phyloP scores from a whole-genome alignment of 1,284 basidiomycete species.

The Vanrija sp. region DNA sequence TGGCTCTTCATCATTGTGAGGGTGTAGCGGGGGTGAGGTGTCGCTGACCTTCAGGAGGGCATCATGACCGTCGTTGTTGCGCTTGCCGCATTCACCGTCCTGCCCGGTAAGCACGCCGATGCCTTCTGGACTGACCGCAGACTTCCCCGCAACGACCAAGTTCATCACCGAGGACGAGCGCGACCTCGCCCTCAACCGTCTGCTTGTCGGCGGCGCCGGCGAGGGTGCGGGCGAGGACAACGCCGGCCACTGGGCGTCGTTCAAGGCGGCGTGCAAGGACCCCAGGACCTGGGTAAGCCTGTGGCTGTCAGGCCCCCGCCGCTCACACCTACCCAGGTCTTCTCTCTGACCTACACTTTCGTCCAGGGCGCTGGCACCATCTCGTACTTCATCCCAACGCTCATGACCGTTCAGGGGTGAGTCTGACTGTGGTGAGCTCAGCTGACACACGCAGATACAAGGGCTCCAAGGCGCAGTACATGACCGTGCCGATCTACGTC shows the following conservation, averaged over 20 bases:
- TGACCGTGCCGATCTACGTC: conserved; percentile 42
- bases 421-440: conserved; percentile 22
- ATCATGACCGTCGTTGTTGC: conserved; percentile 33
- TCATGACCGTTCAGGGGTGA: conserved; percentile 19
- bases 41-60: conserved; percentile 21
- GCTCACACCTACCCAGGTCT: neutral
- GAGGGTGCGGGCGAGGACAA: conserved; percentile 14
- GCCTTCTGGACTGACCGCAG: neutral
- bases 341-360: conserved; percentile 26
- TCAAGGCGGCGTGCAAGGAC: conserved; percentile 37
- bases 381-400: conserved; percentile 46
- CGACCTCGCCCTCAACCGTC: conserved; percentile 5
- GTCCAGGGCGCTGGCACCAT: conserved; percentile 36
- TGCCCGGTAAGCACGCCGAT: conserved; percentile 16
- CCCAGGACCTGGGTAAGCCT: conserved; percentile 32
- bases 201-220: conserved; percentile 17
- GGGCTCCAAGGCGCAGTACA: conserved; percentile 39
- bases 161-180: conserved; percentile 38
- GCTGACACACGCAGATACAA: conserved; percentile 20
- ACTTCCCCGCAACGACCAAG: conserved; percentile 35
- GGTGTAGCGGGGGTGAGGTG: too few species aligned
- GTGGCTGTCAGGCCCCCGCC: too few species aligned
- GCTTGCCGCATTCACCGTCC: conserved; percentile 35
- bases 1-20: conserved; percentile 50
- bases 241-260: conserved; percentile 31